Evolutionary conservation across 73 alveolate genomes (phyloP).

Genomic region (Tetrahymena elliotti): DNA sequence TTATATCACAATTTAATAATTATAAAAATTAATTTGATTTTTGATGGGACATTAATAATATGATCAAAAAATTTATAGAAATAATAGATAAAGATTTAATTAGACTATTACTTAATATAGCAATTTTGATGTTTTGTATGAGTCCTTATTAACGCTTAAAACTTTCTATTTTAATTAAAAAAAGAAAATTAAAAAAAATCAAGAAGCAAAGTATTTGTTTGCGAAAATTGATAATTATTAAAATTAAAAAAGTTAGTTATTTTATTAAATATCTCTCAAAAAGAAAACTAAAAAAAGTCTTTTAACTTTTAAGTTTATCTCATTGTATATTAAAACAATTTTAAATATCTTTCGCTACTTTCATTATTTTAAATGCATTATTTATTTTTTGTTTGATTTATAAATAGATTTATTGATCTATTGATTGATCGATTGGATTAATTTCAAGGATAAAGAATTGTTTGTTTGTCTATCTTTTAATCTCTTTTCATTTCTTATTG

Average conservation of each 20-base stretch:
- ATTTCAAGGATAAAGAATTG: too few relatives aligned
- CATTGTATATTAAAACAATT: too few relatives aligned
- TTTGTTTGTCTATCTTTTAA: background rate
- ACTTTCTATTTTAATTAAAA: background rate
- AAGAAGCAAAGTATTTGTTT: background rate
- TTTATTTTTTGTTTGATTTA: too few relatives aligned
- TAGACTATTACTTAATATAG: background rate
- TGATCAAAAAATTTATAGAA: background rate
- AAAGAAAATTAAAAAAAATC: background rate
- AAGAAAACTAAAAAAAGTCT: background rate
- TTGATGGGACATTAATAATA: background rate
- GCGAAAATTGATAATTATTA: too few relatives aligned
- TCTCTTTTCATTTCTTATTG: background rate
- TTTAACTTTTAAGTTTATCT: background rate
- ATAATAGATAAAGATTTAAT: background rate
- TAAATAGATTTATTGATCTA: too few relatives aligned
- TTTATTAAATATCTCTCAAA: too few relatives aligned
- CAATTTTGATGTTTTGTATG: too few relatives aligned
- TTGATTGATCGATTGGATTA: too few relatives aligned
- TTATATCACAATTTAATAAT: background rate
- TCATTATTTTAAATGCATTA: too few relatives aligned
- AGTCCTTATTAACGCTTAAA: background rate
- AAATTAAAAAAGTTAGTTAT: too few relatives aligned
- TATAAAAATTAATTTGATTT: background rate
- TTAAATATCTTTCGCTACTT: too few relatives aligned